phyloP scores from a whole-genome alignment of 2,329 filamentous ascomycete genomes.

The Aspergillus fumigatus region DNA sequence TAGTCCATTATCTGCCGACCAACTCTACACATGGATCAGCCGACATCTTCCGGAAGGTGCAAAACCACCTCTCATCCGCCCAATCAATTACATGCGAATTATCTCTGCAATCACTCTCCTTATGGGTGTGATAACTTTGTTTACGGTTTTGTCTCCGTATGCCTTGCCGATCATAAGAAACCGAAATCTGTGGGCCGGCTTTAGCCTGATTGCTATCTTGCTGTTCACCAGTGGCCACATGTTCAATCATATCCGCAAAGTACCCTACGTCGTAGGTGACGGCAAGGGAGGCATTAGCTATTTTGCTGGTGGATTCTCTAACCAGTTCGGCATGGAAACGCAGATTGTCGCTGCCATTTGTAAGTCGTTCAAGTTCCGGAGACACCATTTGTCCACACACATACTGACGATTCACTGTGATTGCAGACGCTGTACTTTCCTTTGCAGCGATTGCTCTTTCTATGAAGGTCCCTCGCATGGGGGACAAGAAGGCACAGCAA shows the following conservation, averaged over 20 bases:
- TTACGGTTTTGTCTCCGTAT: conserved; percentile 71
- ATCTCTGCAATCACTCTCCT: conserved; percentile 63
- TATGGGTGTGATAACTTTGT: conserved; percentile 64
- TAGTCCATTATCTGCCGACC: conserved; percentile 71
- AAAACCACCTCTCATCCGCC: conserved; percentile 72
- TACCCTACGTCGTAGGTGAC: conserved; percentile 84
- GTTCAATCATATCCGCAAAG: conserved; percentile 98
- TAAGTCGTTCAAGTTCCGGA: conserved; percentile 49
- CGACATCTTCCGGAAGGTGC: conserved; percentile 74
- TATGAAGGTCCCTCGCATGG: conserved; percentile 85
- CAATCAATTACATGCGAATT: conserved; percentile 81
- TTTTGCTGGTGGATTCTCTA: conserved; percentile 88
- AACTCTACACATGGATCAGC: conserved; percentile 71
- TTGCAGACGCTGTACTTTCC: conserved; percentile 68
- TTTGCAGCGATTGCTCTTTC: conserved; percentile 90
- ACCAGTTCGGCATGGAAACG: conserved; percentile 88
- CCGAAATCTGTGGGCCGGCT: conserved; percentile 87
- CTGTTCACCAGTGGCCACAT: conserved; percentile 96
- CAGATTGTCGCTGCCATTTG: conserved; percentile 92
- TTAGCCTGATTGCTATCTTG: conserved; percentile 83
- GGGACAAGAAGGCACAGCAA: conserved; percentile 71
- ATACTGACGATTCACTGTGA: conserved; percentile 14
- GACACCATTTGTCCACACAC: background rate
- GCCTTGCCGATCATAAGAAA: conserved; percentile 77
- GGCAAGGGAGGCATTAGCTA: conserved; percentile 83